Percentiles rank a stretch among this genome's conserved stretches.
These are phyloP conservation scores for Fusarium dlaminii DNA, from an alignment of 2,329 filamentous ascomycete genomes.

Conservation along the genomic window DNA sequence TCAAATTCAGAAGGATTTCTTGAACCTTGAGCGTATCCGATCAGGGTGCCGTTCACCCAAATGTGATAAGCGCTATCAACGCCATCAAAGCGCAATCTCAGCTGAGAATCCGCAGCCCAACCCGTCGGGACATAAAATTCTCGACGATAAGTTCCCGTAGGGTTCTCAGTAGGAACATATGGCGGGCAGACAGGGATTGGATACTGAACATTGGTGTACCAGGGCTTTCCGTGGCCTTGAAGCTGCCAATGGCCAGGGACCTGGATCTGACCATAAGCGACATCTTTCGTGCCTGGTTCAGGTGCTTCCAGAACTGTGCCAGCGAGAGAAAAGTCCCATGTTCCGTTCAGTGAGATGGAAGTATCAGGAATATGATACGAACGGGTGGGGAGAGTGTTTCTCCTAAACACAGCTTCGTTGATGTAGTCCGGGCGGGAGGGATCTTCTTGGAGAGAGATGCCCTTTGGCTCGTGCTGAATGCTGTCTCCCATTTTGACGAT, in stretches of 20 bases:
- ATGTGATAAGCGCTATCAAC: constrained; percentile 77
- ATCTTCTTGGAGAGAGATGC: constrained; percentile 49
- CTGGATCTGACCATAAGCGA: constrained; percentile 58
- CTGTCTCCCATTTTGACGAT: constrained; percentile 32
- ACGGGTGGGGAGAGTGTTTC: constrained; percentile 62
- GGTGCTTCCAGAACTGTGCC: constrained; percentile 58
- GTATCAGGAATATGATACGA: constrained; percentile 63
- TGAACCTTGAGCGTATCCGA: constrained; percentile 75
- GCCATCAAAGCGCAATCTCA: constrained; percentile 75
- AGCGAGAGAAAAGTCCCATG: constrained; percentile 65
- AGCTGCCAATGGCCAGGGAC: constrained; percentile 78
- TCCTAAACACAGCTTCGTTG: constrained; percentile 61
- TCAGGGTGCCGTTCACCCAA: constrained; percentile 70
- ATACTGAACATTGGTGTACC: constrained; percentile 75
- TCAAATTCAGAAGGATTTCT: constrained; percentile 78
- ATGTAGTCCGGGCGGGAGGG: constrained; percentile 56
- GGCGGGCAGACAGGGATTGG: constrained; percentile 74
- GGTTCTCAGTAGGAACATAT: constrained; percentile 68
- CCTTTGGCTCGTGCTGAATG: constrained; percentile 24
- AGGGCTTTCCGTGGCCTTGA: constrained; percentile 72
- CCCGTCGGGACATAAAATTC: constrained; percentile 62
- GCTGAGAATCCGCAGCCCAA: constrained; percentile 60
- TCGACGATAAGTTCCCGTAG: constrained; percentile 70
- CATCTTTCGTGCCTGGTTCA: constrained; percentile 55
- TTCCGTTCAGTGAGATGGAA: constrained; percentile 62